Conservation (phyloP, 2,329 filamentous ascomycete genomes). For the Colletotrichum sp. region DNA sequence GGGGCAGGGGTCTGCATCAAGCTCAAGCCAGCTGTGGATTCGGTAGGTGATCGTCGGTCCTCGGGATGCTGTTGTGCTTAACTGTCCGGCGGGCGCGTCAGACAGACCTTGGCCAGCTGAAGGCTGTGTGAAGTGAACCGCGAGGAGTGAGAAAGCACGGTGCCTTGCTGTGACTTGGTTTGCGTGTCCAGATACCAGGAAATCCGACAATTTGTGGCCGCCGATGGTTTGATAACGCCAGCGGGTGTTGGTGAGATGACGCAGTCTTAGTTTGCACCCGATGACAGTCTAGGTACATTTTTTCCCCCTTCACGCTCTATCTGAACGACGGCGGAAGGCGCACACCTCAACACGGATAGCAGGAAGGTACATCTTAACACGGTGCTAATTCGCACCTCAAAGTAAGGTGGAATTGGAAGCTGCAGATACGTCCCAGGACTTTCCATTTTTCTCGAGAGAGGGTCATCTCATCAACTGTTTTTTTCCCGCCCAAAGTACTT, state of each 20-base stretch:
- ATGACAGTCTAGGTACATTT: not conserved
- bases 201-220: not conserved
- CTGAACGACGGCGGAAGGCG: not conserved
- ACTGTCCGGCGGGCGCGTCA: conserved; percentile 4
- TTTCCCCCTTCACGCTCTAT: not conserved
- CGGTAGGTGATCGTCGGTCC: conserved; percentile 16
- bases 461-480: not conserved
- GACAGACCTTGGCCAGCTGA: conserved; percentile 18
- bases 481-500: too few relatives aligned
- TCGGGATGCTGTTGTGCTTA: conserved; percentile 13
- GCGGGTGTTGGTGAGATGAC: not conserved
- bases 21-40: conserved; percentile 20
- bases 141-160: not conserved
- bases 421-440: not conserved
- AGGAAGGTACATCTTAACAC: not conserved
- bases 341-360: not conserved
- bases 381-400: not conserved
- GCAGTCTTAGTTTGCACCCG: not conserved
- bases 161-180: not conserved
- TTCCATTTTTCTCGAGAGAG: not conserved
- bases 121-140: not conserved
- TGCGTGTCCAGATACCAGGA: not conserved
- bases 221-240: not conserved
- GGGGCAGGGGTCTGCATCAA: conserved; percentile 22
- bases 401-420: not conserved